These are phyloP conservation scores for Trichoderma polysporum DNA, from an alignment of 2,329 filamentous ascomycete genomes.

Conservation along the genomic window DNA sequence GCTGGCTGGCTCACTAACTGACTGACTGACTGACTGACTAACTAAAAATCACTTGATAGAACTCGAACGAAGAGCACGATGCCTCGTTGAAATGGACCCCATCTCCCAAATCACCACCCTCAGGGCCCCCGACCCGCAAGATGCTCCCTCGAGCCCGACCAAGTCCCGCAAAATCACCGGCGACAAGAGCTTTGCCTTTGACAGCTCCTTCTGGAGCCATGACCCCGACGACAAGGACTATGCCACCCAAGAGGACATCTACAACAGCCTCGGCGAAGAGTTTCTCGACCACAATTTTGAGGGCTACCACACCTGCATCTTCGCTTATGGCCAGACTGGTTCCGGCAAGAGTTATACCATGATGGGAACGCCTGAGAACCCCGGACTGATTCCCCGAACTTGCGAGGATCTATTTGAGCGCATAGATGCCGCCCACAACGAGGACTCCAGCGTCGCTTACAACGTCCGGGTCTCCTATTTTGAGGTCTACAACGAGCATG, in stretches of 20 bases:
- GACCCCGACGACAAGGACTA: constrained; percentile 77
- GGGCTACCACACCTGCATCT: constrained; percentile 98
- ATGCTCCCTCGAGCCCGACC: constrained; percentile 46
- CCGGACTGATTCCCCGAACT: constrained; percentile 89
- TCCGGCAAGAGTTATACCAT: constrained; percentile 98
- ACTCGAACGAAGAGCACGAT: constrained; percentile 74
- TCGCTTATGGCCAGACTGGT: constrained; percentile 96
- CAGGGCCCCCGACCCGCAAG: constrained; percentile 61
- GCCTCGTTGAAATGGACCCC: constrained; percentile 90
- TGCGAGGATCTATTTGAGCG: constrained; percentile 95
- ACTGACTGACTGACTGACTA: not conserved
- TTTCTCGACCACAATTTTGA: constrained; percentile 99
- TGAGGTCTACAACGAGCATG: constrained; percentile 99
- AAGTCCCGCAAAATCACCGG: constrained; percentile 73
- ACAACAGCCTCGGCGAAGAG: constrained; percentile 90
- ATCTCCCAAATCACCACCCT: constrained; percentile 81
- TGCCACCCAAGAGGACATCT: constrained; percentile 88
- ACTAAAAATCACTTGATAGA: constrained; percentile 65
- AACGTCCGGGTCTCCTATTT: constrained; percentile 98
- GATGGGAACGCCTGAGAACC: constrained; percentile 86
- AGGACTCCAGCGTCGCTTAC: constrained; percentile 90
- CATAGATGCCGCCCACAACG: constrained; percentile 73
- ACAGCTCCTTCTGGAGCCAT: constrained; percentile 98
- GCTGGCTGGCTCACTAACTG: too few relatives aligned
- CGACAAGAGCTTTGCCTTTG: constrained; percentile 91